Conservation (phyloP, 768 basidiomycete species). For the Mycena filopes region DNA sequence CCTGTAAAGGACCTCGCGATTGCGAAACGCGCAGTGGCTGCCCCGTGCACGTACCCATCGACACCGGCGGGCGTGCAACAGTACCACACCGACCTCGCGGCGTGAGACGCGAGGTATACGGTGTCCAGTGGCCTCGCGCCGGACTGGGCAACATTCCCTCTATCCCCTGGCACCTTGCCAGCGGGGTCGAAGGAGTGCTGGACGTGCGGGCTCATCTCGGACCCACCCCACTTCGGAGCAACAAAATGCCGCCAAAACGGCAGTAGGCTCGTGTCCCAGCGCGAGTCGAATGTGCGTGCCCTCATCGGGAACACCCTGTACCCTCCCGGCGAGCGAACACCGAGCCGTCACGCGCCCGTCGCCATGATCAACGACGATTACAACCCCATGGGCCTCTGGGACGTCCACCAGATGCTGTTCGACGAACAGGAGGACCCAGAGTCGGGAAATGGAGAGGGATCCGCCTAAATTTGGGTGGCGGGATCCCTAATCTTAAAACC, state of each 20-base stretch:
- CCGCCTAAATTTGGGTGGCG: constrained; percentile 18
- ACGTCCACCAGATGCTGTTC: neutral
- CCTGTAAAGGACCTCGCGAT: neutral
- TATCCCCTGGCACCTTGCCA: constrained; percentile 4
- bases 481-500: constrained; percentile 20
- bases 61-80: neutral
- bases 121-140: neutral
- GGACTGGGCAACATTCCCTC: neutral
- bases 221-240: neutral
- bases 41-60: neutral
- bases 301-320: neutral
- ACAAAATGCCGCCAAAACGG: neutral
- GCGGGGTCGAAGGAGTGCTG: constrained; percentile 16
- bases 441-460: constrained; percentile 28
- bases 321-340: neutral
- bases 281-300: constrained; percentile 7
- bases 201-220: neutral
- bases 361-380: constrained; percentile 14
- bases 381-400: constrained; percentile 5
- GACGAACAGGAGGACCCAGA: constrained; percentile 1
- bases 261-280: neutral
- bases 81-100: neutral
- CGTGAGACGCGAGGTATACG: neutral
- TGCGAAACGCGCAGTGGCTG: neutral
- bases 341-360: neutral